Conservation (phyloP, 495 filamentous ascomycete species). For the Filosporella fistucella region DNA sequence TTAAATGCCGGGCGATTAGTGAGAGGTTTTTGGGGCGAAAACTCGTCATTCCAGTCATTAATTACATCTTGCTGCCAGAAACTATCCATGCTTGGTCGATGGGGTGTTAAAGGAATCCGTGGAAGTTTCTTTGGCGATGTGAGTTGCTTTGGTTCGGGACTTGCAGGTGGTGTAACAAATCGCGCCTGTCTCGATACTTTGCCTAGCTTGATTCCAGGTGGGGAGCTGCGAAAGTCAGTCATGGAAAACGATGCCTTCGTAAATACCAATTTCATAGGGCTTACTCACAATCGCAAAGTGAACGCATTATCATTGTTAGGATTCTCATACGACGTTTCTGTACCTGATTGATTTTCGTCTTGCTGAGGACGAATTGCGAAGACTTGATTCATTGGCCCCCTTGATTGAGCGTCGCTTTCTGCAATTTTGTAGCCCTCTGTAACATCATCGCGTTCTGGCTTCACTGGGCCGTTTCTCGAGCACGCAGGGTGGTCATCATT, state of each 20-base stretch:
- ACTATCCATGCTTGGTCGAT: slow-evolving; percentile 65
- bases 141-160: slow-evolving; percentile 14
- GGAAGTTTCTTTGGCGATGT: slow-evolving; percentile 25
- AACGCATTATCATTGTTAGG: slow-evolving; percentile 17
- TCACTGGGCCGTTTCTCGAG: background rate
- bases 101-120: slow-evolving; percentile 25
- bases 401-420: too few species aligned
- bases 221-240: slow-evolving; percentile 3
- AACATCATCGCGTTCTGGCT: background rate
- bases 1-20: slow-evolving; percentile 10
- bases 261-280: background rate
- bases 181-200: slow-evolving; percentile 30
- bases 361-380: too few species aligned
- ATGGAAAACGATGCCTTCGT: background rate
- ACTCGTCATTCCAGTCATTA: slow-evolving; percentile 78
- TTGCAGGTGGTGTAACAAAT: slow-evolving; percentile 15
- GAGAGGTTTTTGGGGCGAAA: slow-evolving; percentile 60
- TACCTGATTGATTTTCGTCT: too few species aligned
- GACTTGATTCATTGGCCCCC: too few species aligned
- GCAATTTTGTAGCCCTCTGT: background rate
- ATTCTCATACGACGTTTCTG: too few species aligned
- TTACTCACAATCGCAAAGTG: slow-evolving; percentile 16
- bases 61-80: slow-evolving; percentile 77
- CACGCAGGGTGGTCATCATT: background rate
- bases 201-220: slow-evolving; percentile 28